Conservation (phyloP, 192 early-diverging fungal genomes). For the Spinellus fusiger region DNA sequence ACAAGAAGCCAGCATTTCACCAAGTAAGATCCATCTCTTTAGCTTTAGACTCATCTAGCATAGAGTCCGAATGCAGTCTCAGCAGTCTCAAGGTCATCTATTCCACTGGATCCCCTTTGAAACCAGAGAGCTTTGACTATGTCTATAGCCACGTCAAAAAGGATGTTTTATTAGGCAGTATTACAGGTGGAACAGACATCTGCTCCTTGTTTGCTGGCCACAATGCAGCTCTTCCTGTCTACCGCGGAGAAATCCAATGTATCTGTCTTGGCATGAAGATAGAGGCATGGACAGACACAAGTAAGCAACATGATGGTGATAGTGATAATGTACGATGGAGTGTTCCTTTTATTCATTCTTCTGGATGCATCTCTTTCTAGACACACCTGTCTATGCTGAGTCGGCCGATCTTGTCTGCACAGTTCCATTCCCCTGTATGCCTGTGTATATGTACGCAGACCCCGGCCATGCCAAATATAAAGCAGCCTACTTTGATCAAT, state of each 20-base stretch:
- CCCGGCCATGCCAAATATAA: constrained; percentile 66
- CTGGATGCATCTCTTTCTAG: constrained; percentile 9
- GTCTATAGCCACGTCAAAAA: constrained; percentile 81
- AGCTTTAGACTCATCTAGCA: not conserved
- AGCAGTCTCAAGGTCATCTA: constrained; percentile 69
- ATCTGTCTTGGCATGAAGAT: constrained; percentile 91
- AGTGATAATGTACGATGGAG: no score
- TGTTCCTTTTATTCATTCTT: not conserved
- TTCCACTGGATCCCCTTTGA: constrained; percentile 92
- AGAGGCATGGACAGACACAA: constrained; percentile 78
- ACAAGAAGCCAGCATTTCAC: constrained; percentile 65
- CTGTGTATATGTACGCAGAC: constrained; percentile 92
- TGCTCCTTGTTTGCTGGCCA: constrained; percentile 93
- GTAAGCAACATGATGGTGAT: constrained; percentile 24
- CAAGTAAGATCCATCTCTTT: constrained; percentile 32
- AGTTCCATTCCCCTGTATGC: constrained; percentile 95
- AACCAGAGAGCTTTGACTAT: constrained; percentile 89
- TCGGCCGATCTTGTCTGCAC: constrained; percentile 92
- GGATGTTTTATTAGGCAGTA: constrained; percentile 85
- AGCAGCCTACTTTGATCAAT: constrained; percentile 84
- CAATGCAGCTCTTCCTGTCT: constrained; percentile 84
- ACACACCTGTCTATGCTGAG: constrained; percentile 57
- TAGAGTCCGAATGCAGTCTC: constrained; percentile 53
- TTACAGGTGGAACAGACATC: constrained; percentile 97
- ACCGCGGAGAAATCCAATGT: constrained; percentile 92